Conservation (phyloP, 768 basidiomycete genomes). For the Tephrocybe sp. region DNA sequence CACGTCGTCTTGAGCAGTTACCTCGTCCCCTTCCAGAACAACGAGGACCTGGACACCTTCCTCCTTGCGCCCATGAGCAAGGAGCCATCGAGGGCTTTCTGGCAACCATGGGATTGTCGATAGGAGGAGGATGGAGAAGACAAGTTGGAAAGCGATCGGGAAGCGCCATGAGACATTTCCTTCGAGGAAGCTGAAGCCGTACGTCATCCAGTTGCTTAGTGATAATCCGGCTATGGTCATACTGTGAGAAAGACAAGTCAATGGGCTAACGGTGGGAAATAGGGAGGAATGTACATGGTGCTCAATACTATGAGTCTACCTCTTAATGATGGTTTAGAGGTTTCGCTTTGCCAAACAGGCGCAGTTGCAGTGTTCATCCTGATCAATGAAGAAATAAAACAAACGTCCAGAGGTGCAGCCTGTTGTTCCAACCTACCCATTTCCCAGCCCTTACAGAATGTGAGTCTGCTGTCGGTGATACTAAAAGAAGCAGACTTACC, state of each 20-base stretch:
- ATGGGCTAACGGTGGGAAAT: not conserved
- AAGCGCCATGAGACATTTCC: slow-evolving; percentile 28
- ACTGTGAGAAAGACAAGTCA: slow-evolving; percentile 22
- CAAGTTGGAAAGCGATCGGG: slow-evolving; percentile 35
- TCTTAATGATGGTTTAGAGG: slow-evolving; percentile 46
- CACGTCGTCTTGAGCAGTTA: too few relatives aligned
- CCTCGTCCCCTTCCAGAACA: slow-evolving; percentile 34
- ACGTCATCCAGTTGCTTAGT: slow-evolving; percentile 44
- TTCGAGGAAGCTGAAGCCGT: slow-evolving; percentile 36
- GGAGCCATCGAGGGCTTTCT: slow-evolving; percentile 40
- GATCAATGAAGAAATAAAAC: not conserved
- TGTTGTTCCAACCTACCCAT: slow-evolving; percentile 35
- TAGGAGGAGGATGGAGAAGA: slow-evolving; percentile 38
- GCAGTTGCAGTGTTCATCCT: slow-evolving; percentile 51
- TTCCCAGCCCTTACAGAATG: slow-evolving; percentile 39
- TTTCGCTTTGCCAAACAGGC: slow-evolving; percentile 55
- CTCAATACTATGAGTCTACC: slow-evolving; percentile 50
- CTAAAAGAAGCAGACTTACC: slow-evolving; percentile 24
- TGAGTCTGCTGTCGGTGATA: not conserved
- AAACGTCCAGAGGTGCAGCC: not conserved
- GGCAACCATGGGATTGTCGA: slow-evolving; percentile 34
- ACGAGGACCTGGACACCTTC: slow-evolving; percentile 36
- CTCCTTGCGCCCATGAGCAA: slow-evolving; percentile 34
- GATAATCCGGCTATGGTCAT: slow-evolving; percentile 55
- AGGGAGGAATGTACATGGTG: slow-evolving; percentile 39